Evolutionary conservation across 2,329 filamentous ascomycete species (phyloP).

Genomic region (Ascochyta clinopodiicola): DNA sequence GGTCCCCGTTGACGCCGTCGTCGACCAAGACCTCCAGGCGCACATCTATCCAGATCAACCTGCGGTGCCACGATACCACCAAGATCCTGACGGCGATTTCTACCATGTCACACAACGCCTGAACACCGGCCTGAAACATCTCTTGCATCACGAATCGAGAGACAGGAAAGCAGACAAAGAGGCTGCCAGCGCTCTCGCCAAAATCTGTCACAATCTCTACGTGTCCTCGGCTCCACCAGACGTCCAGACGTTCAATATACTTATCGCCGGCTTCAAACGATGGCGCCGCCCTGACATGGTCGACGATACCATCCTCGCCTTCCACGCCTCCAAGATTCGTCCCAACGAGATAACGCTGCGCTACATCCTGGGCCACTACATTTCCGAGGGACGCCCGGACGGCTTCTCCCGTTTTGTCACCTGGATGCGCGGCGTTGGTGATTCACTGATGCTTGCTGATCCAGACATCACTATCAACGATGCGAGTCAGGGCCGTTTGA

Average conservation of each 20-base stretch:
- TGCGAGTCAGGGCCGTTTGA: slow-evolving; percentile 33
- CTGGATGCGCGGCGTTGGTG: slow-evolving; percentile 50
- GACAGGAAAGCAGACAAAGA: slow-evolving; percentile 18
- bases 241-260: slow-evolving; percentile 72
- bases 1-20: slow-evolving; percentile 12
- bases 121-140: slow-evolving; percentile 39
- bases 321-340: slow-evolving; percentile 50
- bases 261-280: slow-evolving; percentile 68
- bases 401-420: slow-evolving; percentile 50
- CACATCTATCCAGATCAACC: slow-evolving; percentile 16
- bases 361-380: slow-evolving; percentile 51
- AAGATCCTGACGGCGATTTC: slow-evolving; percentile 49
- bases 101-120: slow-evolving; percentile 36
- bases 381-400: slow-evolving; percentile 33
- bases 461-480: slow-evolving; percentile 48
- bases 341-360: slow-evolving; percentile 55
- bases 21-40: slow-evolving; percentile 20
- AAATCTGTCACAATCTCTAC: slow-evolving; percentile 69
- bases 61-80: slow-evolving; percentile 42
- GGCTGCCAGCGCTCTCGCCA: slow-evolving; percentile 31
- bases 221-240: slow-evolving; percentile 67
- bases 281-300: slow-evolving; percentile 35
- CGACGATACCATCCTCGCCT: slow-evolving; percentile 38
- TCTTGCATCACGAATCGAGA: slow-evolving; percentile 23
- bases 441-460: slow-evolving; percentile 51